Base-by-base conservation (phyloP, 306 rosid species). In the Bauhinia variegata region DNA sequence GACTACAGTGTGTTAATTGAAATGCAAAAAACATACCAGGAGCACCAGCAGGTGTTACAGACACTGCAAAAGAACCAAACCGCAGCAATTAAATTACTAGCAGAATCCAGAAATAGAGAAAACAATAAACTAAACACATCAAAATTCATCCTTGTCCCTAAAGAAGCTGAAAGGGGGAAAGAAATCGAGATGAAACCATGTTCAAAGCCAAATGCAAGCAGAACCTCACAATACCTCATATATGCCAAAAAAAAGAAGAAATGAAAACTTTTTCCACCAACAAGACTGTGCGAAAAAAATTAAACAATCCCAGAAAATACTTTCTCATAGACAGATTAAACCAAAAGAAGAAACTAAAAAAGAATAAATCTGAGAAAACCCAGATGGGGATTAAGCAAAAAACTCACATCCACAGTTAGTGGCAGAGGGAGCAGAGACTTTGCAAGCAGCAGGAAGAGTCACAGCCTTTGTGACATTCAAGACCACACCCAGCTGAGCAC, bases 361-460 rank as follows among this genome's bases (percentile, higher is more conserved):
- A 4, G 41, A 11, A 15, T 0, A 47, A 12, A 7, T 10, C 3
- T 28, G 34, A 64, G 18, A 34, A 12, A 15, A 65, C 8, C 36
- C 6, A 47, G 57, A 68, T 31, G 30, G 16, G 38, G 10, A 36
- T 18, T 18, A 46, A 11, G 18, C 9, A 33, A 63, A 48, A 23
- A 3, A 73, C 92, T 65, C 3, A 95, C 99, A 78, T 77, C 81
- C 88, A 71, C 99, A 95, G 33, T 85, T 87, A 38, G 95, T 4
- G 59, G 77, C 81, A 18, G 96, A 83, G 18, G 99, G 88, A 15
- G 96, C 89, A 30, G 92, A 83, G 65, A 90, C 82, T 78, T 95
- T 86, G 88, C 99, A 95, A 31, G 92, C 97, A 19, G 89, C 71
- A 6, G 99, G 97, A 49, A 95, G 97, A 75, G 88, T 1, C 8